Conservation (phyloP, 306 rosid species). For the Leucaena leucocephala region DNA sequence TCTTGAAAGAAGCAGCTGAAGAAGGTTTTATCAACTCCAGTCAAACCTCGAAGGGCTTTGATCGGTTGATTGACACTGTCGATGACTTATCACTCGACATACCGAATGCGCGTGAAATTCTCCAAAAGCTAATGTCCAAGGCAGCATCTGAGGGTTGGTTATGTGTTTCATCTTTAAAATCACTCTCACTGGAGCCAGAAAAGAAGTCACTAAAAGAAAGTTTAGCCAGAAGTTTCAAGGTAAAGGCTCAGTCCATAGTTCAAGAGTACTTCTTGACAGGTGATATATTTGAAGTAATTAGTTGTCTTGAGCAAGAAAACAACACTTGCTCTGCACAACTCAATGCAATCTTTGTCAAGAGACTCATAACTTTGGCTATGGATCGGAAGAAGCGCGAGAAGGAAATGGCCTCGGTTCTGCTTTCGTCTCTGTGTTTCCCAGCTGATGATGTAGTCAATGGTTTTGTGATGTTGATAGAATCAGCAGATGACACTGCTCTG, state of each 20-base stretch:
- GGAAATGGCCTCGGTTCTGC: constrained; percentile 76
- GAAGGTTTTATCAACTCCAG: constrained; percentile 76
- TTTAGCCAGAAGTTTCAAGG: constrained; percentile 58
- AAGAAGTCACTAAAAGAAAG: constrained; percentile 46
- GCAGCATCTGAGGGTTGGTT: constrained; percentile 86
- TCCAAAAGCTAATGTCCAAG: constrained; percentile 55
- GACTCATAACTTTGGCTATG: constrained; percentile 67
- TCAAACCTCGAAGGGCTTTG: constrained; percentile 68
- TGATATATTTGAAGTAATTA: constrained; percentile 56
- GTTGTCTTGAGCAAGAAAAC: constrained; percentile 60
- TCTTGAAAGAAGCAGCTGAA: constrained; percentile 66
- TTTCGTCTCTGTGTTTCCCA: constrained; percentile 68
- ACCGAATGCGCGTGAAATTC: constrained; percentile 59
- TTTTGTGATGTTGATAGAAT: constrained; percentile 65
- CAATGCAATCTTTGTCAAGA: constrained; percentile 70
- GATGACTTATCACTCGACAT: constrained; percentile 78
- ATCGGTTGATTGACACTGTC: constrained; percentile 59
- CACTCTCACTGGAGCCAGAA: constrained; percentile 51
- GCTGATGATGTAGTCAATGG: constrained; percentile 71
- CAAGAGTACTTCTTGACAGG: constrained; percentile 77
- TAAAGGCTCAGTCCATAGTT: constrained; percentile 57
- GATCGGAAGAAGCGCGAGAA: constrained; percentile 76
- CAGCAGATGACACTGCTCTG: constrained; percentile 75
- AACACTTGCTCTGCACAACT: constrained; percentile 40
- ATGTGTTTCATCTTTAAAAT: constrained; percentile 66